A percentile compares a stretch with the other conserved stretches of the same genome.
phyloP scores from a whole-genome alignment of 139 green algal genomes.

The Microglena sp. region DNA sequence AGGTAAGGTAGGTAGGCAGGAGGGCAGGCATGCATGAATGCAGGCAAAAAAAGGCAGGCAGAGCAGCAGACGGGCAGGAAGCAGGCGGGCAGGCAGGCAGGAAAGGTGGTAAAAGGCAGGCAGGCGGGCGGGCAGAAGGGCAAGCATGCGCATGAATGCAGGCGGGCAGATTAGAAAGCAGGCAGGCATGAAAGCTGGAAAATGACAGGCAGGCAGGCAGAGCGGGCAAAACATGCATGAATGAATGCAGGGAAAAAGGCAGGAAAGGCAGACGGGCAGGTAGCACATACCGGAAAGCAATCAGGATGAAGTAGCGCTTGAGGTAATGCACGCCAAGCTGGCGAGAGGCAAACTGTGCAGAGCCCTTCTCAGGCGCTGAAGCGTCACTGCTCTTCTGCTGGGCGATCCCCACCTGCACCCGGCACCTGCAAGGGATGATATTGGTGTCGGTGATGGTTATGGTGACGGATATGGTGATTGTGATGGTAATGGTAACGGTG shows the following conservation, averaged over 20 bases:
- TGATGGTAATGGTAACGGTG: no score
- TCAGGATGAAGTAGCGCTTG: slow-evolving; percentile 80
- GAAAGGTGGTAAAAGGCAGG: neutral
- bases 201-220: neutral
- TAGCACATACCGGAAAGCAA: slow-evolving; percentile 53
- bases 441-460: no score
- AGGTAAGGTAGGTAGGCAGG: no score
- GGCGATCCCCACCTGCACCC: no score
- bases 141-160: neutral
- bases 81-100: neutral
- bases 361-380: neutral
- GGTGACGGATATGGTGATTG: no score
- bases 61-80: neutral
- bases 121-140: neutral
- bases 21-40: neutral
- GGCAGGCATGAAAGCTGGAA: neutral
- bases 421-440: no score
- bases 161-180: neutral
- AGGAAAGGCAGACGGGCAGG: neutral
- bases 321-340: slow-evolving; percentile 87
- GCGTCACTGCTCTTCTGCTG: no score
- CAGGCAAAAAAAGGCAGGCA: neutral
- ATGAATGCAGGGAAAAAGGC: neutral
- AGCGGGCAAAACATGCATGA: neutral
- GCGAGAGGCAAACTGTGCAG: slow-evolving; percentile 39